Evolutionary conservation across 768 basidiomycete species (phyloP).

Genomic region (Rhodotorula sphaerocarpa): DNA sequence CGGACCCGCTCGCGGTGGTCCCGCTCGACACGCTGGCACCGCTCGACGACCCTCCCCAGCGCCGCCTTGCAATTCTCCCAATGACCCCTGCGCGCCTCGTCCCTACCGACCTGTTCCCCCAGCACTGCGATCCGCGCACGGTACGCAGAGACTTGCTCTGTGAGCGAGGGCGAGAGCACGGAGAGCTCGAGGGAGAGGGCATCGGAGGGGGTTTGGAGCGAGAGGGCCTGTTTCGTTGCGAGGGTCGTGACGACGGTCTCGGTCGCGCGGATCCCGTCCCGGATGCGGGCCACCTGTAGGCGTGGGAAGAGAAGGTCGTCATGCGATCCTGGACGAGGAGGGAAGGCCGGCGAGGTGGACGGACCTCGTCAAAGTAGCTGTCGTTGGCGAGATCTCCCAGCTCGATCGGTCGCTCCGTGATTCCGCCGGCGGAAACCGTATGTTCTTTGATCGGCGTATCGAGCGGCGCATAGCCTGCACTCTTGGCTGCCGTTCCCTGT

Average conservation of each 20-base stretch:
- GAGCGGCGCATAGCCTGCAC: conserved; percentile 6
- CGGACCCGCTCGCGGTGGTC: conserved; percentile 12
- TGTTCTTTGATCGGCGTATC: conserved; percentile 10
- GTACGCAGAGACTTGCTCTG: background rate
- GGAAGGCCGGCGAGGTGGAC: background rate
- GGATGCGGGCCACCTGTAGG: conserved; percentile 11
- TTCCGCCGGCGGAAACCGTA: conserved; percentile 16
- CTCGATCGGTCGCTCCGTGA: conserved; percentile 7
- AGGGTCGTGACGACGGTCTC: background rate
- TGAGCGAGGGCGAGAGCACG: background rate
- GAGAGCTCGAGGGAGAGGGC: conserved; percentile 7
- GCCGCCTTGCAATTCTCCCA: conserved; percentile 22
- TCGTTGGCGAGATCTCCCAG: conserved; percentile 16
- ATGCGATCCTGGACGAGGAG: no score
- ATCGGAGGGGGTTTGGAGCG: conserved; percentile 2
- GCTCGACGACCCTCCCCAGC: conserved; percentile 10
- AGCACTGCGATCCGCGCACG: background rate
- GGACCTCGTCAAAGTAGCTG: conserved; percentile 3
- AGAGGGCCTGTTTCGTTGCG: background rate
- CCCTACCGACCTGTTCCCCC: conserved; percentile 8
- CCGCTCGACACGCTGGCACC: conserved; percentile 15
- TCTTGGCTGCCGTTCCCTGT: conserved; percentile 37
- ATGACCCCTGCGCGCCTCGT: conserved; percentile 18
- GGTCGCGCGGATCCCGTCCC: conserved; percentile 7
- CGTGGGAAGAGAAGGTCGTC: background rate